These are phyloP conservation scores for Lepidium africanum DNA, from an alignment of 345 rosid genomes.

Conservation along the genomic window DNA sequence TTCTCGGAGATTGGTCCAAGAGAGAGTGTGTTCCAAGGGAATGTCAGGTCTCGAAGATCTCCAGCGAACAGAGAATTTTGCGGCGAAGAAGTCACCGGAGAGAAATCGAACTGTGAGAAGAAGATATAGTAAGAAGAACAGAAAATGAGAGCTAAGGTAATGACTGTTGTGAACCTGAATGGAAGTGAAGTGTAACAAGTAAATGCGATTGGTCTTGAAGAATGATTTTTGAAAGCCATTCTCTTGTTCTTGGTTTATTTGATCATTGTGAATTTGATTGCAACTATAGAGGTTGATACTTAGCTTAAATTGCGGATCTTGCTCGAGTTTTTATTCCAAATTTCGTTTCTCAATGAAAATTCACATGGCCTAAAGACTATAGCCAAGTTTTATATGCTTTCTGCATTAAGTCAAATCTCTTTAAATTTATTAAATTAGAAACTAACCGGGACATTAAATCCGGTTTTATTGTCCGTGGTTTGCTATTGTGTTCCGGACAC, in stretches of 20 bases:
- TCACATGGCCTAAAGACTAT: slow-evolving; percentile 13
- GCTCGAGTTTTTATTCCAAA: not conserved
- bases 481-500: not conserved
- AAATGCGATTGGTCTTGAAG: slow-evolving; percentile 21
- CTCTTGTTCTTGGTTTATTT: not conserved
- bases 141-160: slow-evolving; percentile 26
- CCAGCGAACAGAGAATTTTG: slow-evolving; percentile 26
- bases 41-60: slow-evolving; percentile 49
- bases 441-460: not conserved
- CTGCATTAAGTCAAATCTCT: slow-evolving; percentile 11
- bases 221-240: slow-evolving; percentile 39
- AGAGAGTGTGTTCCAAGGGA: slow-evolving; percentile 66
- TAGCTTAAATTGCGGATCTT: slow-evolving; percentile 27
- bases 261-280: not conserved
- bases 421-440: not conserved
- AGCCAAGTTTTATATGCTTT: not conserved
- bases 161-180: slow-evolving; percentile 30
- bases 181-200: slow-evolving; percentile 25
- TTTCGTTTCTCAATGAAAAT: slow-evolving; percentile 9
- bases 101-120: slow-evolving; percentile 23
- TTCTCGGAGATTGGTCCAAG: slow-evolving; percentile 43
- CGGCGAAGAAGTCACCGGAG: not conserved
- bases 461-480: not conserved
- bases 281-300: not conserved
- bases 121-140: slow-evolving; percentile 34